Conservation (phyloP, 257 asterid genomes). For the Osmanthus fragrans region DNA sequence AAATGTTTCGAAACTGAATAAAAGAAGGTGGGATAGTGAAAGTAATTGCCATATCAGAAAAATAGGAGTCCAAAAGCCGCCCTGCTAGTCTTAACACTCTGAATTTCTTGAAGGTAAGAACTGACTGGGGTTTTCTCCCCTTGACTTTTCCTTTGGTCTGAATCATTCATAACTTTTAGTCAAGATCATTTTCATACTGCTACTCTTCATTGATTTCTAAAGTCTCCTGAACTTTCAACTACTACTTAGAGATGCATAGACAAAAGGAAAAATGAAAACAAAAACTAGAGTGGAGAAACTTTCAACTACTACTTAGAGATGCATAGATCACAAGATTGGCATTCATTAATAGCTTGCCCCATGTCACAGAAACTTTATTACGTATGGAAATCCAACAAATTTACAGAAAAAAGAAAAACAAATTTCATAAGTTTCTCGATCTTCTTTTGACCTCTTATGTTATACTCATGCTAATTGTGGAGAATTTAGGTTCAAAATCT, state of each 20-base stretch:
- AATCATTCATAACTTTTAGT: not conserved
- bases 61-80: slow-evolving; percentile 70
- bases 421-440: too few species aligned
- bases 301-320: too few species aligned
- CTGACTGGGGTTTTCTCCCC: not conserved
- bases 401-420: too few species aligned
- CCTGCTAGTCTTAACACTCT: slow-evolving; percentile 89
- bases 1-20: slow-evolving; percentile 64
- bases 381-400: too few species aligned
- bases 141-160: slow-evolving; percentile 13
- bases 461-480: too few species aligned
- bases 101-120: slow-evolving; percentile 82
- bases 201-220: slow-evolving; percentile 3
- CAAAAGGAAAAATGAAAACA: not conserved
- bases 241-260: not conserved
- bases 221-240: slow-evolving; percentile 11
- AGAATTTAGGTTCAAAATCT: too few species aligned
- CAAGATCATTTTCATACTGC: slow-evolving; percentile 12
- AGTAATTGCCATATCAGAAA: too few species aligned
- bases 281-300: not conserved
- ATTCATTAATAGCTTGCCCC: too few species aligned
- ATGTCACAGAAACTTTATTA: too few species aligned
- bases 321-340: too few species aligned
- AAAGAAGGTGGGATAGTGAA: slow-evolving; percentile 58
- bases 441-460: too few species aligned